A percentile compares a stretch with the other conserved stretches of the same genome.
Evolutionary conservation across 306 rosid genomes (phyloP).

Genomic region (Abrus precatorius): DNA sequence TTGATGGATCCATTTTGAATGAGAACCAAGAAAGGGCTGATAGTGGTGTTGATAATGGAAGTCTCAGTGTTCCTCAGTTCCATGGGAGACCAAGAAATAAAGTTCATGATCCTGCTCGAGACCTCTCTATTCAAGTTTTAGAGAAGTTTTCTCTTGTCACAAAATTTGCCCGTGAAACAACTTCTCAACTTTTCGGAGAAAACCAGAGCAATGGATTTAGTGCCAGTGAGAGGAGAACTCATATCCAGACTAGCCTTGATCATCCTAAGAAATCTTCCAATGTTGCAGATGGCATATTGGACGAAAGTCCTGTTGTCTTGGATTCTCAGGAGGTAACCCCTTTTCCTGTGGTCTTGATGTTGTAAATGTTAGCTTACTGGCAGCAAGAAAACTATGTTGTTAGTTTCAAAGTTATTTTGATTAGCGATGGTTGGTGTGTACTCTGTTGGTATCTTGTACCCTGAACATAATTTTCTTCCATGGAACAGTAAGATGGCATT

Average conservation of each 20-base stretch:
- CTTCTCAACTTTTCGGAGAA: conserved; percentile 94
- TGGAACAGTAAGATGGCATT: background rate
- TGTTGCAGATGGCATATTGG: conserved; percentile 52
- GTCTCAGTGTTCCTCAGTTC: conserved; percentile 58
- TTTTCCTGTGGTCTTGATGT: conserved; percentile 18
- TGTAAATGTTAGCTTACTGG: conserved; percentile 30
- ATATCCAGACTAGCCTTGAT: conserved; percentile 57
- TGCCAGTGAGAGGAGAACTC: conserved; percentile 62
- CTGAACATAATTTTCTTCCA: conserved; percentile 8
- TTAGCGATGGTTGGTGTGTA: conserved; percentile 26
- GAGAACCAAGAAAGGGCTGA: conserved; percentile 62
- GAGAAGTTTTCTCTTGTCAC: conserved; percentile 99
- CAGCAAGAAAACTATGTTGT: conserved; percentile 1
- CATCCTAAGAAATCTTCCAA: conserved; percentile 57
- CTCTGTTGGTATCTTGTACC: conserved; percentile 22
- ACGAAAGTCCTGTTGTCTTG: conserved; percentile 60
- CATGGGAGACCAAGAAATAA: conserved; percentile 71
- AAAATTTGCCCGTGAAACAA: conserved; percentile 97
- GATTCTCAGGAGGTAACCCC: conserved; percentile 80
- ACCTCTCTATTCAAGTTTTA: conserved; percentile 90
- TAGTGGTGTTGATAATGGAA: conserved; percentile 59
- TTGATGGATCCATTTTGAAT: conserved; percentile 61
- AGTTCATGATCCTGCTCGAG: conserved; percentile 87
- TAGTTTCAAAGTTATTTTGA: conserved; percentile 20
- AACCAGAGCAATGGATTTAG: conserved; percentile 74